Conservation (phyloP, 768 basidiomycete genomes). For the Boletales sp. region DNA sequence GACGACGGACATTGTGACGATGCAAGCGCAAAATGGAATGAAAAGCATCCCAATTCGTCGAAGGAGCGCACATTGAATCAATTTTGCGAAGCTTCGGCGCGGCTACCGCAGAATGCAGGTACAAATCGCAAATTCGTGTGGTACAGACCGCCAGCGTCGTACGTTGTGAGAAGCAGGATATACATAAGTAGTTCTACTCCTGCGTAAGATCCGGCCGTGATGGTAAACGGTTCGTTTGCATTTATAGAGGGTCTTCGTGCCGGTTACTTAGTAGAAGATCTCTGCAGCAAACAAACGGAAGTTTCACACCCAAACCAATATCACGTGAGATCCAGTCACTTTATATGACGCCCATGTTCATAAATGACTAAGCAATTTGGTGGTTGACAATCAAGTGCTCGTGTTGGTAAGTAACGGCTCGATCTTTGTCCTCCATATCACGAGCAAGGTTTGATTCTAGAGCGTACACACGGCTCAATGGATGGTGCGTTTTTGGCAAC, state of each 20-base stretch:
- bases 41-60: background rate
- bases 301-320: background rate
- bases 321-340: no score
- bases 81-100: background rate
- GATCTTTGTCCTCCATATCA: background rate
- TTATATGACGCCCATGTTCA: background rate
- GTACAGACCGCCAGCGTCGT: background rate
- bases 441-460: background rate
- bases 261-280: conserved; percentile 4
- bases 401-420: no score
- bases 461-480: background rate
- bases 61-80: background rate
- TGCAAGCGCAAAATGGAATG: conserved; percentile 5
- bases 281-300: background rate
- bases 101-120: conserved; percentile 10
- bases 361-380: conserved; percentile 19
- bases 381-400: no score
- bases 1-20: background rate
- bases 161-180: conserved; percentile 3
- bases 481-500: background rate
- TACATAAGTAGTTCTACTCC: background rate
- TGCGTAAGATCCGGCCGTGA: conserved; percentile 22
- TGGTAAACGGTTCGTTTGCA: conserved; percentile 4
- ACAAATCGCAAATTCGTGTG: background rate
- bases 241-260: conserved; percentile 2